Conservation (phyloP, 2,329 filamentous ascomycete species). For the Aurifilum marmelostoma region DNA sequence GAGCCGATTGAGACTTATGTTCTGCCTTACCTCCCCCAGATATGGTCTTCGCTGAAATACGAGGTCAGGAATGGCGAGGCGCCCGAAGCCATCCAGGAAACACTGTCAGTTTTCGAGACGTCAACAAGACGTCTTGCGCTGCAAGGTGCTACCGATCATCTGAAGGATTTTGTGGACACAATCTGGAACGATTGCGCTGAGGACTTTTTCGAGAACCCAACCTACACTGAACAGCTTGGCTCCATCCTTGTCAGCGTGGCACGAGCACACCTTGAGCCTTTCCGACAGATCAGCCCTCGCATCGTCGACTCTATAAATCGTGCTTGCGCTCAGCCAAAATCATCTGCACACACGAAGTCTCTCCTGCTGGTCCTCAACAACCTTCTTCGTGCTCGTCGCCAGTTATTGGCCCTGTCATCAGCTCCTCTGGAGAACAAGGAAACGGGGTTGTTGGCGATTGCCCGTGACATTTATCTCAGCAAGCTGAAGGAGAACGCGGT, state of each 20-base stretch:
- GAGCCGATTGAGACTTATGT: conserved; percentile 50
- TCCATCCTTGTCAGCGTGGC: conserved; percentile 28
- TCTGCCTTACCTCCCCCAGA: conserved; percentile 51
- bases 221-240: conserved; percentile 53
- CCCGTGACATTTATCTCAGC: conserved; percentile 48
- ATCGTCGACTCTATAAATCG: conserved; percentile 53
- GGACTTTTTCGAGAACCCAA: conserved; percentile 53
- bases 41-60: conserved; percentile 65
- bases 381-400: conserved; percentile 40
- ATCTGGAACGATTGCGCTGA: conserved; percentile 58
- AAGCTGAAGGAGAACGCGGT: conserved; percentile 40
- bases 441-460: conserved; percentile 37
- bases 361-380: conserved; percentile 56
- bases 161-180: conserved; percentile 50
- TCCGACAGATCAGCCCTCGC: conserved; percentile 50
- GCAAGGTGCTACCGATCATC: conserved; percentile 36
- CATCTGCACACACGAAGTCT: conserved; percentile 54
- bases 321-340: conserved; percentile 55
- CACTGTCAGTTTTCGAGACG: conserved; percentile 56
- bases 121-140: conserved; percentile 44
- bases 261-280: conserved; percentile 51
- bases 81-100: conserved; percentile 59
- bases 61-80: conserved; percentile 65
- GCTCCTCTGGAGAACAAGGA: conserved; percentile 6
- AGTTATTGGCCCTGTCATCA: conserved; percentile 19